Evolutionary conservation across 805 yeast species (phyloP).

Genomic region (Wickerhamomyces alni): DNA sequence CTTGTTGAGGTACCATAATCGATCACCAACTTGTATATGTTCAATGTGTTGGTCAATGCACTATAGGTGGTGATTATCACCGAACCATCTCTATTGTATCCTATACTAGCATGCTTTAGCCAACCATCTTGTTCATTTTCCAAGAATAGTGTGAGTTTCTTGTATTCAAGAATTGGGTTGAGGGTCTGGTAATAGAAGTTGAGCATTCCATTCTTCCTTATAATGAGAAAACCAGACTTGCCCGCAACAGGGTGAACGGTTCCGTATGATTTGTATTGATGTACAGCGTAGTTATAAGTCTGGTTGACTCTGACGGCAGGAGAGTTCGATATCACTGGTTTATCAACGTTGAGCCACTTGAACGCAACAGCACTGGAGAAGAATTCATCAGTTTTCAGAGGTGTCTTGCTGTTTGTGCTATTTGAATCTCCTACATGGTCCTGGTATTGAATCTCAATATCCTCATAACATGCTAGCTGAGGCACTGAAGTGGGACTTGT

Average conservation of each 20-base stretch:
- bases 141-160: constrained; percentile 28
- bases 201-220: constrained; percentile 57
- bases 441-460: constrained; percentile 27
- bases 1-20: constrained; percentile 53
- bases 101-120: constrained; percentile 40
- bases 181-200: constrained; percentile 55
- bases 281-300: constrained; percentile 48
- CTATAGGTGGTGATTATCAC: constrained; percentile 39
- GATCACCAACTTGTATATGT: constrained; percentile 36
- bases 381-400: constrained; percentile 20
- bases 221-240: constrained; percentile 64
- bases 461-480: constrained; percentile 20
- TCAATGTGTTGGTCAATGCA: constrained; percentile 28
- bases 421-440: constrained; percentile 29
- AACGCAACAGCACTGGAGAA: constrained; percentile 33
- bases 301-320: constrained; percentile 43
- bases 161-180: constrained; percentile 54
- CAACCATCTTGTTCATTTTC: constrained; percentile 23
- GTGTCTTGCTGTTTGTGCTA: constrained; percentile 26
- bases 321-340: constrained; percentile 52
- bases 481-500: constrained; percentile 24
- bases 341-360: constrained; percentile 73
- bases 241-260: constrained; percentile 61
- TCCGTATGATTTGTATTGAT: constrained; percentile 54
- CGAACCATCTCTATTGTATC: constrained; percentile 42